Base-by-base conservation (phyloP, 2,329 filamentous ascomycete species). In the Diaporthe sp. region DNA sequence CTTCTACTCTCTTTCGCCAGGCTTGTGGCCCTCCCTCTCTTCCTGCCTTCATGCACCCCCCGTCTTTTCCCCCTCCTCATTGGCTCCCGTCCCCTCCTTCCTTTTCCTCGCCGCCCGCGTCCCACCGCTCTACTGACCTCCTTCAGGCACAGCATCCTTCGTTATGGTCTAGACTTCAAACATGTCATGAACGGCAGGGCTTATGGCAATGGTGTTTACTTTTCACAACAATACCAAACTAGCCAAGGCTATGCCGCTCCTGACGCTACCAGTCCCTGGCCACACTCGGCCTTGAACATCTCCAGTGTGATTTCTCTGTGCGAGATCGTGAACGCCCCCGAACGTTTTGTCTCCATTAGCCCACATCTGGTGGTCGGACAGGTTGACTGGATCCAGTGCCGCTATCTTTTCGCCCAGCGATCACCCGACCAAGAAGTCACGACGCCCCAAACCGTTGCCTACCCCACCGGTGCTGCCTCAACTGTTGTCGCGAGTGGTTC, bases 311-410 rank as follows among this genome's bases (percentile, higher is more conserved):
- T 98, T 58, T 94, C 94, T 42, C 84, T 98, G 59, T 97, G 96
- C 78, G 96, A 98, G 81, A 91, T 98, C 58, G 91, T 97, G 79
- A 98, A 98, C 80, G 86, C 87, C 0, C 92, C 94, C 0, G 68
- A 81, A 0, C 79, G 92, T 58, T 98, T 94, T 78, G 82, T 88
- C 7, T 88, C 85, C 75, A 78, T 12, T 0, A 76, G 0, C 0
- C 92, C 92, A 0, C 91, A 92, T 83, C 91, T 94, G 61, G 96
- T 98, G 12, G 91, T 98, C 1, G 81, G 89, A 35, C 86, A 95
- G 58, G 84, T 93, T 13, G 93, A 97, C 79, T 98, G 96, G 96
- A 95, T 97, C 74, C 95, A 97, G 79, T 95, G 94, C 35, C 90
- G 95, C 56, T 98, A 97, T 82, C 87, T 98, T 2, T 94, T 98